A percentile compares a stretch with the other conserved stretches of the same genome.
Evolutionary conservation across 2,329 filamentous ascomycete species (phyloP).

Genomic region (Venturia oleaginea): DNA sequence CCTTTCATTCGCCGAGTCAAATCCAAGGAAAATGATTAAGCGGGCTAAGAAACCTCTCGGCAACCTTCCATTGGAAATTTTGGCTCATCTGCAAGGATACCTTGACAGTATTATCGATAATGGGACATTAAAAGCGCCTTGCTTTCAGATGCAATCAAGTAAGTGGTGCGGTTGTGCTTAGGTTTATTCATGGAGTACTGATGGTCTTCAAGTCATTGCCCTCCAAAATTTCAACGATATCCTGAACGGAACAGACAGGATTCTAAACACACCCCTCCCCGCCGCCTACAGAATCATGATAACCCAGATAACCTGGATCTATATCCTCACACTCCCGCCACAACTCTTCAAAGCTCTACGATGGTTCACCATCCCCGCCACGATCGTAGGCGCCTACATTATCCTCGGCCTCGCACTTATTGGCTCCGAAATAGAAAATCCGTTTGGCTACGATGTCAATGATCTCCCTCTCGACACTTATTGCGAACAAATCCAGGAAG

Average conservation of each 20-base stretch:
- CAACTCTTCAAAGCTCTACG: conserved; percentile 56
- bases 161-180: conserved; percentile 17
- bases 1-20: conserved; percentile 65
- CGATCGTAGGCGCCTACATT: conserved; percentile 61
- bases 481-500: conserved; percentile 64
- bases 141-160: conserved; percentile 50
- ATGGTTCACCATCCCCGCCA: conserved; percentile 73
- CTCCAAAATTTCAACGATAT: conserved; percentile 59
- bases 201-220: conserved; percentile 21
- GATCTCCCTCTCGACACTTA: conserved; percentile 68
- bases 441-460: conserved; percentile 76
- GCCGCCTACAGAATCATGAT: conserved; percentile 79
- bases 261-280: conserved; percentile 73
- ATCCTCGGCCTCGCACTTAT: conserved; percentile 70
- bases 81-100: conserved; percentile 61
- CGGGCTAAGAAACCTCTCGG: conserved; percentile 62
- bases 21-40: conserved; percentile 72
- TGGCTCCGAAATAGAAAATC: conserved; percentile 75
- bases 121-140: conserved; percentile 46
- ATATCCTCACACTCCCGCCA: conserved; percentile 72
- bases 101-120: conserved; percentile 52
- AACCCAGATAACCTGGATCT: conserved; percentile 78
- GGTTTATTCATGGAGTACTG: background rate
- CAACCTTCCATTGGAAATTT: conserved; percentile 74
- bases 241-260: conserved; percentile 63